These are phyloP conservation scores for Debaryomyces coudertii DNA, from an alignment of 1,139 yeast species.

Conservation along the genomic window DNA sequence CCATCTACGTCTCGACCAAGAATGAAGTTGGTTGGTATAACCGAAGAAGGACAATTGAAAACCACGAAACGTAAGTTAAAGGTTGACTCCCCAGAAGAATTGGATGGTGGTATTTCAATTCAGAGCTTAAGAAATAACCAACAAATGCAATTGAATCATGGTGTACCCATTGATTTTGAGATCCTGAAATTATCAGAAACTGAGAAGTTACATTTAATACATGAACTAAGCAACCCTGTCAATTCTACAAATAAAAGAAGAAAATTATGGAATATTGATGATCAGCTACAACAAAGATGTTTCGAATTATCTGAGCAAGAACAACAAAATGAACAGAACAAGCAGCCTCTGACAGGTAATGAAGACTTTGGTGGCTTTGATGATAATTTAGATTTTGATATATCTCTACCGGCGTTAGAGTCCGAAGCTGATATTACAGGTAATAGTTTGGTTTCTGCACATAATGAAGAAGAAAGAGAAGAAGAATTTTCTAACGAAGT, in stretches of 20 bases:
- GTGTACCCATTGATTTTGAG: conserved; percentile 18
- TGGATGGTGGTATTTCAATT: conserved; percentile 40
- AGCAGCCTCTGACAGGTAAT: conserved; percentile 21
- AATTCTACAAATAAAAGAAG: conserved; percentile 24
- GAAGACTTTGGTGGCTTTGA: conserved; percentile 26
- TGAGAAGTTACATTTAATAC: conserved; percentile 40
- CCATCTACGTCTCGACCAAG: conserved; percentile 24
- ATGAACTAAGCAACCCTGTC: conserved; percentile 38
- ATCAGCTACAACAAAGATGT: conserved; percentile 35
- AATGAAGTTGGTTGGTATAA: conserved; percentile 35
- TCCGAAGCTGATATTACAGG: conserved; percentile 18
- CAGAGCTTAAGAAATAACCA: conserved; percentile 39
- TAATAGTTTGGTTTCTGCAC: conserved; percentile 13
- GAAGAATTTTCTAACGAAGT: conserved; percentile 17
- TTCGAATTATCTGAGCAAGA: conserved; percentile 23
- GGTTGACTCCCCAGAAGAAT: conserved; percentile 36
- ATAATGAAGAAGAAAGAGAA: conserved; percentile 17
- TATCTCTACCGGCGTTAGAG: conserved; percentile 43
- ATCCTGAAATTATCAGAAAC: conserved; percentile 32
- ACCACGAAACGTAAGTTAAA: conserved; percentile 44
- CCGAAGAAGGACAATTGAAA: conserved; percentile 43
- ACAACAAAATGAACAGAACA: conserved; percentile 20
- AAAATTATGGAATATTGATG: conserved; percentile 41
- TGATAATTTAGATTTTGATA: conserved; percentile 39
- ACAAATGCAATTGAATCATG: conserved; percentile 23